Evolutionary conservation across 148 eudicot species (phyloP).

Genomic region (Vaccinium vitisidaea): DNA sequence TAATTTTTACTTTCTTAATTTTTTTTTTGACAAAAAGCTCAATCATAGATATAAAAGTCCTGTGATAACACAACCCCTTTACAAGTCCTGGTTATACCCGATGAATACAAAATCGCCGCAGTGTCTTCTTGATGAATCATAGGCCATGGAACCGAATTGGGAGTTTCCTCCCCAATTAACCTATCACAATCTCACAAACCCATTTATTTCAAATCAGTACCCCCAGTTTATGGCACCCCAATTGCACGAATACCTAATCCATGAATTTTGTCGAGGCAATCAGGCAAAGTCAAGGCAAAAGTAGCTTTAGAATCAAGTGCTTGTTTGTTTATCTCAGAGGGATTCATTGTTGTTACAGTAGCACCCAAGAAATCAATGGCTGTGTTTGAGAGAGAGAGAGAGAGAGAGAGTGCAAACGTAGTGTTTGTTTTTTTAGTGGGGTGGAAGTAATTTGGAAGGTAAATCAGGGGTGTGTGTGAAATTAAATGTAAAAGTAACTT

Average conservation of each 20-base stretch:
- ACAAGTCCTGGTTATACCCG: slow-evolving; percentile 76
- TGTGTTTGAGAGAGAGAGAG: no score
- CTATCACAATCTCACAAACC: slow-evolving; percentile 31
- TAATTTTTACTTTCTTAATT: no score
- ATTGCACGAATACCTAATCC: slow-evolving; percentile 41
- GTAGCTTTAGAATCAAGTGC: slow-evolving; percentile 36
- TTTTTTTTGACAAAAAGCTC: slow-evolving; percentile 48
- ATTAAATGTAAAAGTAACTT: no score
- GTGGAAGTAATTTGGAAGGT: no score
- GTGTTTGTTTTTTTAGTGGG: no score
- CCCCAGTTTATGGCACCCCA: slow-evolving; percentile 43
- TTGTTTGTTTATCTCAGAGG: slow-evolving; percentile 66
- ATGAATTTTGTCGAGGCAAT: slow-evolving; percentile 32
- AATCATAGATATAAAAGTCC: slow-evolving; percentile 59
- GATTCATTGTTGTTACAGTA: slow-evolving; percentile 69
- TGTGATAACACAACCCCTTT: slow-evolving; percentile 82
- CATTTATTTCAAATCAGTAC: slow-evolving; percentile 6
- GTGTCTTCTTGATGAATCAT: slow-evolving; percentile 61
- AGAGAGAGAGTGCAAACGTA: no score
- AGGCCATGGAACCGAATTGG: slow-evolving; percentile 26
- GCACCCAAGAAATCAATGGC: slow-evolving; percentile 45
- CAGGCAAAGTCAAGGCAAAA: slow-evolving; percentile 37
- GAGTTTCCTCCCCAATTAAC: slow-evolving; percentile 40
- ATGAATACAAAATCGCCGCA: slow-evolving; percentile 77
- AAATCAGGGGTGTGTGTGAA: no score